A percentile compares a stretch with the other conserved stretches of the same genome.
These are phyloP conservation scores for Quercus rubra DNA, from an alignment of 306 rosid genomes.

Conservation along the genomic window DNA sequence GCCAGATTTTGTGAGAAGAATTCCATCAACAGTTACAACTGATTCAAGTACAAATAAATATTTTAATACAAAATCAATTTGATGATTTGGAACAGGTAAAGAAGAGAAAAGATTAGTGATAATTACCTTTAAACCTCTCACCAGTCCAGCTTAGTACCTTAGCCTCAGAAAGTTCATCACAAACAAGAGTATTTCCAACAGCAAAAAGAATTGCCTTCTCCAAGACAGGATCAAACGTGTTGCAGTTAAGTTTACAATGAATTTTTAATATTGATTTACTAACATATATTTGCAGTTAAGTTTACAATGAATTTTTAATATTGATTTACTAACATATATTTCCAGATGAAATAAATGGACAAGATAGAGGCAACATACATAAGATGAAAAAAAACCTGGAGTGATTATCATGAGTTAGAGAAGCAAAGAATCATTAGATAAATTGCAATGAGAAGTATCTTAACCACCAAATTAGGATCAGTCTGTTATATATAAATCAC, in stretches of 20 bases:
- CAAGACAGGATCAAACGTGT: slow-evolving; percentile 82
- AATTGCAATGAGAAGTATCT: background rate
- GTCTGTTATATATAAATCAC: background rate
- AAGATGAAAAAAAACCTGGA: background rate
- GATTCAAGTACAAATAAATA: slow-evolving; percentile 28
- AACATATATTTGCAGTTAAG: slow-evolving; percentile 82
- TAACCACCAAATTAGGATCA: background rate
- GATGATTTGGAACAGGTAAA: background rate
- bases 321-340: slow-evolving; percentile 5
- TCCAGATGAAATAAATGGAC: slow-evolving; percentile 6
- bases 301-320: slow-evolving; percentile 27
- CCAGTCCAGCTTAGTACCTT: slow-evolving; percentile 95
- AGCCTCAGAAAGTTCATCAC: slow-evolving; percentile 94
- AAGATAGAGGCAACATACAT: background rate
- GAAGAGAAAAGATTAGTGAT: background rate
- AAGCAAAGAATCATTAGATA: background rate
- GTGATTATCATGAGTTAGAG: background rate
- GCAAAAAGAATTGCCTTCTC: slow-evolving; percentile 97
- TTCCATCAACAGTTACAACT: slow-evolving; percentile 98
- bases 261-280: slow-evolving; percentile 12
- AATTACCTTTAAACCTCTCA: slow-evolving; percentile 88
- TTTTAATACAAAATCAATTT: background rate
- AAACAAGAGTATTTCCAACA: slow-evolving; percentile 96
- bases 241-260: slow-evolving; percentile 62
- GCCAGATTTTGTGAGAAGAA: slow-evolving; percentile 90